phyloP scores from a whole-genome alignment of 1,284 basidiomycete genomes.

The Moesziomyces antarcticus region DNA sequence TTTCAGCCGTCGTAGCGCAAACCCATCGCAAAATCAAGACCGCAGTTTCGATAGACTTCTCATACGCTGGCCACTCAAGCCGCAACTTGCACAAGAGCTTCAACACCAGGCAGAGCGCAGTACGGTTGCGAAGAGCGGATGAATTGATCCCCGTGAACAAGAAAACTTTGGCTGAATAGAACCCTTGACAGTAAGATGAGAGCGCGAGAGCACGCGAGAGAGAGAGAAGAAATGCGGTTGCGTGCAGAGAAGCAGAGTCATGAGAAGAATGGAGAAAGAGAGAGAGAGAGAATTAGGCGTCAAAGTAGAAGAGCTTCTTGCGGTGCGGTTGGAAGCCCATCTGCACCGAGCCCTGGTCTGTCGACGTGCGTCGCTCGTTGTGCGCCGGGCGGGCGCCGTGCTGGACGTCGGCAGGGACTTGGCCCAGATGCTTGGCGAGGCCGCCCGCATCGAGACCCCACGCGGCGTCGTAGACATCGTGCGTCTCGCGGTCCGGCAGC shows the following conservation, averaged over 20 bases:
- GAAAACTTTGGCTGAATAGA: background rate
- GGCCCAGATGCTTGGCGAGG: constrained; percentile 28
- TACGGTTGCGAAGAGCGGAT: background rate
- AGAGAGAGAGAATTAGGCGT: constrained; percentile 18
- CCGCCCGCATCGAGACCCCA: constrained; percentile 49
- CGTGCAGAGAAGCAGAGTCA: background rate
- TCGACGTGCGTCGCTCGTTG: background rate
- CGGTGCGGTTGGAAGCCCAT: constrained; percentile 40
- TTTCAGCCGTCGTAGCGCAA: no score
- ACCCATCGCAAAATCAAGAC: no score
- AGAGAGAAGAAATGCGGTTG: background rate
- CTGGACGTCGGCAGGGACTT: background rate
- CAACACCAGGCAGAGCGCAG: background rate
- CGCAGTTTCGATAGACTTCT: no score
- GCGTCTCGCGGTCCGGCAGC: constrained; percentile 55
- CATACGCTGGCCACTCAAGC: no score
- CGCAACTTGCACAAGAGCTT: no score
- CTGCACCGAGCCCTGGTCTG: constrained; percentile 4
- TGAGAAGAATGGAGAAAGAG: background rate
- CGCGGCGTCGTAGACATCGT: constrained; percentile 57
- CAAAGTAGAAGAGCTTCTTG: constrained; percentile 60
- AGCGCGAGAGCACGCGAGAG: constrained; percentile 1
- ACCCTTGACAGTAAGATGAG: constrained; percentile 3
- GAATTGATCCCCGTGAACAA: background rate
- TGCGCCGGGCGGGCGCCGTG: no score